Evolutionary conservation across 2,329 filamentous ascomycete species (phyloP).

Genomic region (Immersiporthe knoxdaviesiana): DNA sequence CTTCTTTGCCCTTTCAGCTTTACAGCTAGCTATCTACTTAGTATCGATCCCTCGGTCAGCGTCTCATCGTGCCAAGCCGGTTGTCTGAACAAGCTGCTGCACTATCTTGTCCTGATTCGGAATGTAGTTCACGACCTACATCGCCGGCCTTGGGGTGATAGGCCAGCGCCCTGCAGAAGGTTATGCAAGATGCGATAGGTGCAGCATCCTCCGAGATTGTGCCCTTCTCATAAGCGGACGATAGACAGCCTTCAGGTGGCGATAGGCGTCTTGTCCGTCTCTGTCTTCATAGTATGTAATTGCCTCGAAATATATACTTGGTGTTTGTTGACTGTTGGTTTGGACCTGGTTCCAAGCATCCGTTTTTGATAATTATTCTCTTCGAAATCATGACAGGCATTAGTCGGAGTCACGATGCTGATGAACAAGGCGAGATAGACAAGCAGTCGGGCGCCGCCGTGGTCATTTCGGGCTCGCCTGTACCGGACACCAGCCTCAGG

Average conservation of each 20-base stretch:
- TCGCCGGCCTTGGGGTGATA: neutral
- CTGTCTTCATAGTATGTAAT: neutral
- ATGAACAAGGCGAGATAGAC: neutral
- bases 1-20: neutral
- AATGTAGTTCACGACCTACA: neutral
- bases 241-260: neutral
- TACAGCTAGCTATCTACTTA: too few relatives aligned
- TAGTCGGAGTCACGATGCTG: neutral
- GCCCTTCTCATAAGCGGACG: neutral
- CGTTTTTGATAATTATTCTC: neutral
- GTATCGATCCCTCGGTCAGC: neutral
- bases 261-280: neutral
- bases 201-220: neutral
- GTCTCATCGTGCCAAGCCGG: neutral
- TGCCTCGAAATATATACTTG: too few relatives aligned
- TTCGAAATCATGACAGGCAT: neutral
- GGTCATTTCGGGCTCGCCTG: neutral
- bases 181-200: slow-evolving; percentile 2
- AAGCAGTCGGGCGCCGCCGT: neutral
- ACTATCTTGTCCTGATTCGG: neutral
- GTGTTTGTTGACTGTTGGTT: too few relatives aligned
- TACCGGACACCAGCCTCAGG: neutral
- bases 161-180: neutral
- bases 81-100: neutral
- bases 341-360: neutral